Base-by-base conservation (phyloP, 805 yeast species). In the Saturnispora bothae region DNA sequence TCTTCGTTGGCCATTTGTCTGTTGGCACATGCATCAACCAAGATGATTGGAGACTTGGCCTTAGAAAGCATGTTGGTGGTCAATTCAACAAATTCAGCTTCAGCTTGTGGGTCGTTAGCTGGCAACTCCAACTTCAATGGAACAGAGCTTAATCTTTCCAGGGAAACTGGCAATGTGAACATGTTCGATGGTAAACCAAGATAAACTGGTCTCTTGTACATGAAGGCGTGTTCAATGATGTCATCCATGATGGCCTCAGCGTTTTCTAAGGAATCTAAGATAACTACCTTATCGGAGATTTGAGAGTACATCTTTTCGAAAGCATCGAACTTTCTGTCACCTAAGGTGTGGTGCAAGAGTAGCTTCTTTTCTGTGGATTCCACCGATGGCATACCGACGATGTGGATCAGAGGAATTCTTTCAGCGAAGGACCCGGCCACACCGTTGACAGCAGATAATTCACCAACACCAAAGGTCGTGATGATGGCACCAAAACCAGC, bases 391-490 rank as follows among this genome's bases (percentile, higher is more conserved):
- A 81, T 82, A 57, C 95, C 95, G 31, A 83, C 94, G 50, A 83
- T 72, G 63, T 83, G 94, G 47, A 83, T 63, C 48, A 83, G 60
- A 51, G 92, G 92, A 45, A 84, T 88, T 62, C 83, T 94, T 62
- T 84, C 94, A 46, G 94, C 88, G 63, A 76, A 83, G 37, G 92
- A 68, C 51, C 95, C 95, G 32, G 88, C 94, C 55, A 84, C 71
- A 51, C 92, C 94, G 60, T 83, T 83, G 51, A 83, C 66, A 10
- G 94, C 89, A 21, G 82, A 71, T 54, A 83, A 69, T 61, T 83
- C 95, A 59, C 95, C 95, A 40, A 83, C 95, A 63, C 95, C 95
- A 57, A 83, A 83, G 36, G 95, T 83, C 57, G 94, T 83, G 53
- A 83, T 68, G 36, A 83, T 48, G 49, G 82, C 78, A 44, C 81